A percentile compares a stretch with the other conserved stretches of the same genome.
phyloP scores from a whole-genome alignment of 192 early-diverging fungal species.

The Podila clonocystis region DNA sequence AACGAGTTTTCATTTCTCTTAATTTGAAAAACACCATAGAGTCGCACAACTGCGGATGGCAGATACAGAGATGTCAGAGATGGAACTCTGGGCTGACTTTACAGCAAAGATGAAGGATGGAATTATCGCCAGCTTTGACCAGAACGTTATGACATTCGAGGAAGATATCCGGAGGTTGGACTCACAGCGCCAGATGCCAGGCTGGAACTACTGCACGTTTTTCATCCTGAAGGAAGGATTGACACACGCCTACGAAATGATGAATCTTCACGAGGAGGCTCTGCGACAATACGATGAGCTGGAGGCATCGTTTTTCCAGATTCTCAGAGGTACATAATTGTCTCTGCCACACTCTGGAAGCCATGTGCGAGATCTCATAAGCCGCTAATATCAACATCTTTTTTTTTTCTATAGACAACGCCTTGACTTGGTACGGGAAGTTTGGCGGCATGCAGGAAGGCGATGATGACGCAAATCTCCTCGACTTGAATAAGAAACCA shows the following conservation, averaged over 20 bases:
- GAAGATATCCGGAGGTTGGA: slow-evolving; percentile 91
- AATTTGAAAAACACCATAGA: slow-evolving; percentile 23
- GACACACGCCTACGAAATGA: slow-evolving; percentile 85
- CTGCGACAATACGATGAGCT: slow-evolving; percentile 97
- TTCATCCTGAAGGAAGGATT: slow-evolving; percentile 96
- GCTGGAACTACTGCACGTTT: slow-evolving; percentile 99
- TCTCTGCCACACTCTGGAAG: background rate
- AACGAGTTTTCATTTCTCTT: background rate
- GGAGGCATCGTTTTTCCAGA: slow-evolving; percentile 94
- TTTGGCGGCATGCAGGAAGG: slow-evolving; percentile 87
- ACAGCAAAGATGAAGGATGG: slow-evolving; percentile 79
- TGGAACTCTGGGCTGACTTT: slow-evolving; percentile 77
- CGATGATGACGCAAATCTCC: slow-evolving; percentile 90
- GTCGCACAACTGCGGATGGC: slow-evolving; percentile 60
- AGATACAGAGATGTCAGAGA: slow-evolving; percentile 62
- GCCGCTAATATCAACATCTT: slow-evolving; percentile 1
- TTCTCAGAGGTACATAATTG: slow-evolving; percentile 70
- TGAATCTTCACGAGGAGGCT: slow-evolving; percentile 90
- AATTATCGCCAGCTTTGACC: slow-evolving; percentile 76
- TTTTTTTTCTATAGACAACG: slow-evolving; percentile 66
- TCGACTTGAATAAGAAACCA: slow-evolving; percentile 79
- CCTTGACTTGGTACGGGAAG: slow-evolving; percentile 90
- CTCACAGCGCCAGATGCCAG: slow-evolving; percentile 92
- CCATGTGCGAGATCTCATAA: background rate
- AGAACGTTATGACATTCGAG: slow-evolving; percentile 84